Conservation (phyloP, 2,329 filamentous ascomycete genomes). For the Cordyceps cicadae region DNA sequence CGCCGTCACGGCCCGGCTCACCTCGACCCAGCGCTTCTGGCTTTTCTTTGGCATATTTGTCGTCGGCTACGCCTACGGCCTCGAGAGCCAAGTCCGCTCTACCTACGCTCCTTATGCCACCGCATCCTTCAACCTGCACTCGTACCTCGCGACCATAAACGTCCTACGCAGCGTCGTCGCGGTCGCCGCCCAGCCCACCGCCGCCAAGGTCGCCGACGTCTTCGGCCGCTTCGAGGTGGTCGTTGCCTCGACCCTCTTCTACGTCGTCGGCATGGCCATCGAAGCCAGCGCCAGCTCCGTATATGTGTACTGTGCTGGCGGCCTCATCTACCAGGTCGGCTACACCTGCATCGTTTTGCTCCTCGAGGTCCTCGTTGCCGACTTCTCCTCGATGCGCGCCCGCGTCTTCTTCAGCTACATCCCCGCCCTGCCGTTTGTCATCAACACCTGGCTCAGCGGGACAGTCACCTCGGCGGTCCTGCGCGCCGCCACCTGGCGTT, state of each 20-base stretch:
- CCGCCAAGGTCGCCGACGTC: conserved; percentile 54
- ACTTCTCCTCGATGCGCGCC: conserved; percentile 50
- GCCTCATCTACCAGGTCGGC: conserved; percentile 49
- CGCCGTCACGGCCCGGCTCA: conserved; percentile 38
- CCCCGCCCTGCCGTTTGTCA: conserved; percentile 49
- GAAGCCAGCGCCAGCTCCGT: conserved; percentile 42
- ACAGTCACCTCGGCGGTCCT: conserved; percentile 46
- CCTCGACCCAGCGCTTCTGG: conserved; percentile 35
- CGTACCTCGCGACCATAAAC: conserved; percentile 49
- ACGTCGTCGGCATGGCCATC: conserved; percentile 44
- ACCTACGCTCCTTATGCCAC: conserved; percentile 50
- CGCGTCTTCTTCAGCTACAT: conserved; percentile 55
- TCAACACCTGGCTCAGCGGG: conserved; percentile 58
- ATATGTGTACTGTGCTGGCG: conserved; percentile 43
- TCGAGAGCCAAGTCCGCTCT: conserved; percentile 44
- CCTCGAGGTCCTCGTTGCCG: conserved; percentile 52
- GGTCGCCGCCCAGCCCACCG: conserved; percentile 49
- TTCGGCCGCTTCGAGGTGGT: conserved; percentile 55
- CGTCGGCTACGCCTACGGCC: conserved; percentile 51
- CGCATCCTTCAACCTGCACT: conserved; percentile 41
- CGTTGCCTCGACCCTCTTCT: conserved; percentile 46
- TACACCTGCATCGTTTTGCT: conserved; percentile 50
- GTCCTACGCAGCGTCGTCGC: conserved; percentile 51
- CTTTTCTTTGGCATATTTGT: conserved; percentile 51
- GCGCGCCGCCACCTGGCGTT: conserved; percentile 44